phyloP scores from a whole-genome alignment of 2,329 filamentous ascomycete species.

The Coniochaeta sp. region DNA sequence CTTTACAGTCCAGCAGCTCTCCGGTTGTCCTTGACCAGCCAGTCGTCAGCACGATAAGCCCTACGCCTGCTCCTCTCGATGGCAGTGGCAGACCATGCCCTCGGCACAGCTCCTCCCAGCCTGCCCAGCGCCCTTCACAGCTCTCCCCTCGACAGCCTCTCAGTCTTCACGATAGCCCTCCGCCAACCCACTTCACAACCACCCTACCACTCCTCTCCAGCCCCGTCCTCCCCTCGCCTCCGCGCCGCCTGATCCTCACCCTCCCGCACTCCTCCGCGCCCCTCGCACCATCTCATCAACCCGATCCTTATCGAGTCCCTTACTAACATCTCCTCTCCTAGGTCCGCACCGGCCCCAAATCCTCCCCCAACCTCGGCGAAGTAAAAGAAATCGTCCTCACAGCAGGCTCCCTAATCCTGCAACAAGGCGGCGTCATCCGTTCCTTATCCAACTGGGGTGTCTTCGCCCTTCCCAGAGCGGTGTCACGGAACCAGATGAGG shows the following conservation, averaged over 20 bases:
- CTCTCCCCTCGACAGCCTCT: too few species aligned
- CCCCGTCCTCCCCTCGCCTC: not conserved
- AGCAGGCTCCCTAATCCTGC: slow-evolving; percentile 75
- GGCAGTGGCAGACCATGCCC: too few species aligned
- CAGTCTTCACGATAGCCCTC: not conserved
- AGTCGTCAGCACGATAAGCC: too few species aligned
- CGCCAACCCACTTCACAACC: not conserved
- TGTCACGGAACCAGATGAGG: slow-evolving; percentile 72
- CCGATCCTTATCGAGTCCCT: not conserved
- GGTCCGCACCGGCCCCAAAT: slow-evolving; percentile 70
- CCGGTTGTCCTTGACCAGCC: too few species aligned
- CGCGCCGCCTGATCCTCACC: not conserved
- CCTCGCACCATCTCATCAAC: not conserved
- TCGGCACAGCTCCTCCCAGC: too few species aligned
- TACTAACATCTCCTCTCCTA: slow-evolving; percentile 28
- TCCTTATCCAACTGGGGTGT: slow-evolving; percentile 93
- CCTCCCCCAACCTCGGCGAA: slow-evolving; percentile 61
- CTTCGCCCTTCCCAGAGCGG: slow-evolving; percentile 75
- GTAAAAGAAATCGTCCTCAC: slow-evolving; percentile 96
- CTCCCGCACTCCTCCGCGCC: slow-evolving; percentile 15
- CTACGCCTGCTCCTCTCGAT: too few species aligned
- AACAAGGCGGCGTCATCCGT: slow-evolving; percentile 80
- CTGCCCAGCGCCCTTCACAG: too few species aligned
- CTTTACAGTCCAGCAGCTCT: too few species aligned
- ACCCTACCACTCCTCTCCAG: not conserved